A percentile compares a stretch with the other conserved stretches of the same genome.
Conservation (phyloP, 805 yeast species). For the Saccharomycopsis malanga region DNA sequence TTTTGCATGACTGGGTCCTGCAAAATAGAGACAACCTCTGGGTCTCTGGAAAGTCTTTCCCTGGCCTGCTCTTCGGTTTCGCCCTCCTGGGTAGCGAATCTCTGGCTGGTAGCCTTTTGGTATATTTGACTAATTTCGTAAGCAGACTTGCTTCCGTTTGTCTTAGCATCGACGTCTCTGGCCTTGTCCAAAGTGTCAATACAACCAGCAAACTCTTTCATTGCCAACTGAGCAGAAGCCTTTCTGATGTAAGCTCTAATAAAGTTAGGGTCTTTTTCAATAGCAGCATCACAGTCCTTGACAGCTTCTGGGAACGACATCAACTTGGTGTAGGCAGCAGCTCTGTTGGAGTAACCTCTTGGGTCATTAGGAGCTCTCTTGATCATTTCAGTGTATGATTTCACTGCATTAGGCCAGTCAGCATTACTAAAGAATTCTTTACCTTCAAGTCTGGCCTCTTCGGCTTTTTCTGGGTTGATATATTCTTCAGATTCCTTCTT, state of each 20-base stretch:
- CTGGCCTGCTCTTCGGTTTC: conserved; percentile 93
- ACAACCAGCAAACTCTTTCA: conserved; percentile 77
- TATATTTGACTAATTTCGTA: conserved; percentile 78
- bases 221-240: conserved; percentile 88
- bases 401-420: conserved; percentile 96
- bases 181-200: conserved; percentile 77
- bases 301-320: conserved; percentile 97
- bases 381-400: conserved; percentile 90
- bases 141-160: conserved; percentile 51
- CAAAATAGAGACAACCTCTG: conserved; percentile 84
- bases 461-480: conserved; percentile 87
- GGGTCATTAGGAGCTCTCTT: conserved; percentile 97
- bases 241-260: conserved; percentile 94
- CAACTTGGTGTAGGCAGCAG: conserved; percentile 90
- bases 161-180: conserved; percentile 61
- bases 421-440: conserved; percentile 81
- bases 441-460: conserved; percentile 90
- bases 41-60: conserved; percentile 85
- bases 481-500: conserved; percentile 69
- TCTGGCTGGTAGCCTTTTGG: conserved; percentile 66
- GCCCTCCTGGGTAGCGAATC: conserved; percentile 77
- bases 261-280: conserved; percentile 79
- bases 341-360: conserved; percentile 95
- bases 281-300: conserved; percentile 84
- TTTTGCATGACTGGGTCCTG: conserved; percentile 96